phyloP scores from a whole-genome alignment of 768 basidiomycete genomes.

The Leucocoprinus sp. region DNA sequence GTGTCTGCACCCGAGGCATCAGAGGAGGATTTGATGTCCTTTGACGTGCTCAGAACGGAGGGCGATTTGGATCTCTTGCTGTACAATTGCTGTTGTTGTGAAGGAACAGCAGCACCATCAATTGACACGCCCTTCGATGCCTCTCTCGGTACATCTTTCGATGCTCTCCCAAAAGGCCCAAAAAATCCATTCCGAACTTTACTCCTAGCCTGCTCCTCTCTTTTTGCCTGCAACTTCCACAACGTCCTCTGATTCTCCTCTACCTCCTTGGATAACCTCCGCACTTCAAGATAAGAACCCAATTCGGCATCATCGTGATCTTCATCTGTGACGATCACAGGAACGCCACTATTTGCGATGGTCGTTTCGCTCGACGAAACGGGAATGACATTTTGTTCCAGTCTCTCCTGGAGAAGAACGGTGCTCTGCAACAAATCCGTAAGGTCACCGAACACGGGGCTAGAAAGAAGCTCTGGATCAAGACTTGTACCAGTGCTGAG shows the following conservation, averaged over 20 bases:
- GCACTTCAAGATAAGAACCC: slow-evolving; percentile 11
- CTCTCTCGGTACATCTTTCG: slow-evolving; percentile 19
- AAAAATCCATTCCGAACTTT: slow-evolving; percentile 28
- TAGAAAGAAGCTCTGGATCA: slow-evolving; percentile 22
- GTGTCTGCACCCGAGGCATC: too few species aligned
- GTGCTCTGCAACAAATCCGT: slow-evolving; percentile 49
- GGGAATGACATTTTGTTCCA: slow-evolving; percentile 38
- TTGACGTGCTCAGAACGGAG: too few species aligned
- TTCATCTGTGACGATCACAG: slow-evolving; percentile 9
- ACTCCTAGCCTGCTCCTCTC: slow-evolving; percentile 19
- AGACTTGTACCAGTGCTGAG: slow-evolving; percentile 23
- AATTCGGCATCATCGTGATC: slow-evolving; percentile 13
- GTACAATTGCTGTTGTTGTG: slow-evolving; percentile 3
- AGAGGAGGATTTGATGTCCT: too few species aligned
- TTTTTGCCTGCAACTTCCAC: slow-evolving; percentile 19
- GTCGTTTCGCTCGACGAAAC: slow-evolving; percentile 20
- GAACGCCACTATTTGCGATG: background rate
- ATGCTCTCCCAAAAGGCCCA: slow-evolving; percentile 10
- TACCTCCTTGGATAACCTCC: slow-evolving; percentile 14
- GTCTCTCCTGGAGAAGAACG: slow-evolving; percentile 45
- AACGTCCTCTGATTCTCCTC: slow-evolving; percentile 21
- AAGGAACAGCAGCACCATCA: background rate
- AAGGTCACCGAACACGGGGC: slow-evolving; percentile 45
- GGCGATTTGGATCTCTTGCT: slow-evolving; percentile 10
- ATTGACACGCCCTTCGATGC: too few species aligned